Evolutionary conservation across 2,329 filamentous ascomycete species (phyloP), one percentile per base, ranked within the genome.

Genomic region (Davidsoniella neocaledoniae): DNA sequence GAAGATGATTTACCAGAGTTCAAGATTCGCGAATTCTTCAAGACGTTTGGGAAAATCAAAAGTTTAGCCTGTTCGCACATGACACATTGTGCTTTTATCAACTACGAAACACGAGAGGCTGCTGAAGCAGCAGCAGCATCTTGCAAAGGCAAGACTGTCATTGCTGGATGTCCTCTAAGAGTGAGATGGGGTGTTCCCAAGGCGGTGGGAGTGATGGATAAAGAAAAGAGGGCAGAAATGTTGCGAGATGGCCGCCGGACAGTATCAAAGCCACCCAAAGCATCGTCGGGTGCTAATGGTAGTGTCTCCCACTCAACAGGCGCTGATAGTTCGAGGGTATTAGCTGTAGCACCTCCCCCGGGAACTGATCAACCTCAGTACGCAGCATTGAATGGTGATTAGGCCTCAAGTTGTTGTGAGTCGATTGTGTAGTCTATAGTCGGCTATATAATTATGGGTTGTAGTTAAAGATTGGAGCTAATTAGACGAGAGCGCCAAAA

Each of bases 1-100:
- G 91, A 98, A 64, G 91, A 98, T 61, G 91, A 98, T 59, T 71
- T 98, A 5, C 88, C 90, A 2, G 91, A 98, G 64, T 81, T 88
- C 65, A 87, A 88, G 59, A 72, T 98, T 23, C 83, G 91, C 44
- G 82, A 86, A 2, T 91, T 93, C 64, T 98, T 98, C 69, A 79
- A 86, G 54, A 76, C 77, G 16, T 87, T 88, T 58, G 91, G 91
- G 55, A 86, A 90, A 60, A 81, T 98, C 53, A 85, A 91, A 58
- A 95, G 87, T 23, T 68, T 98, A 14, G 82, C 98, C 37, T 96
- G 91, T 65, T 95, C 88, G 5, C 91, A 98, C 67, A 87, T 94
- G 69, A 90, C 90, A 14, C 91, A 96, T 61, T 96, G 88, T 63
- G 91, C 91, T 1, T 98, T 96, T 61, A 72, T 98, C 66, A 98